These are phyloP conservation scores for Passiflora organensis DNA, from an alignment of 345 rosid genomes.

Conservation along the genomic window DNA sequence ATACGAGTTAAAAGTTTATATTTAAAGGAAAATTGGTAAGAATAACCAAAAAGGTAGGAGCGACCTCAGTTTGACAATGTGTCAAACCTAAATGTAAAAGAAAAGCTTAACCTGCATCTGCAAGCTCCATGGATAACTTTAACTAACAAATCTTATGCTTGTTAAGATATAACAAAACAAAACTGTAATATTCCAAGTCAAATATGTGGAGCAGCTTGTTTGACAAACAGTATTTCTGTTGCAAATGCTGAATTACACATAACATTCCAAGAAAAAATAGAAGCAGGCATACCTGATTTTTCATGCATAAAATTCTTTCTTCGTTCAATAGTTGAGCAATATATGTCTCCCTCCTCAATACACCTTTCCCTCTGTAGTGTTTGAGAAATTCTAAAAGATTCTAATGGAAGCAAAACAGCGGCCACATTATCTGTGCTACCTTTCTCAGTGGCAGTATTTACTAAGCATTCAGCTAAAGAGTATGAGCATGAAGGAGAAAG, in stretches of 20 bases:
- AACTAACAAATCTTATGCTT: too few species aligned
- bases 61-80: constrained; percentile 8
- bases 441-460: constrained; percentile 57
- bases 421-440: constrained; percentile 92
- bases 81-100: constrained; percentile 2
- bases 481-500: constrained; percentile 56
- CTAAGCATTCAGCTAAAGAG: constrained; percentile 81
- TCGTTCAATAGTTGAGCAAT: constrained; percentile 27
- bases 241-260: constrained; percentile 8
- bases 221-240: constrained; percentile 5
- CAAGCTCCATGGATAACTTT: background rate
- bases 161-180: too few species aligned
- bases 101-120: background rate
- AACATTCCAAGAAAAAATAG: constrained; percentile 5
- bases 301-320: constrained; percentile 28
- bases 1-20: too few species aligned
- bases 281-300: constrained; percentile 38
- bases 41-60: background rate
- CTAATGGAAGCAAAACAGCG: constrained; percentile 69
- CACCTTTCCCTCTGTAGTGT: constrained; percentile 34
- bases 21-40: background rate
- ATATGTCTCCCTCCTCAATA: constrained; percentile 26
- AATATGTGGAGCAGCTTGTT: background rate
- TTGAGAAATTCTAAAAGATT: constrained; percentile 39
- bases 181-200: background rate